Conservation (phyloP, 352 stramenopile genomes). For the Phytophthora meadii region DNA sequence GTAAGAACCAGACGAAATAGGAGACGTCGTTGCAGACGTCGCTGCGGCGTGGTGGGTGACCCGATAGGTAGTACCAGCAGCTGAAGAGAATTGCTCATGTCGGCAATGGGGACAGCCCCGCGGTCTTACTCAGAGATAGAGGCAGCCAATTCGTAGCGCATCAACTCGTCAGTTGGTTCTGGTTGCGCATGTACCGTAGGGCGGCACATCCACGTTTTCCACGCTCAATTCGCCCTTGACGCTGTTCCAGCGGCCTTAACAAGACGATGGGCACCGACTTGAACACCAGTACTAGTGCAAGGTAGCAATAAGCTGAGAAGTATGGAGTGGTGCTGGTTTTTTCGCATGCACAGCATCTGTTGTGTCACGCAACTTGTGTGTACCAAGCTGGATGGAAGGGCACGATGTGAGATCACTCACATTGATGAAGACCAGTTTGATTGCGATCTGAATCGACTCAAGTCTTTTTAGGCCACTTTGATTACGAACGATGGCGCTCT, state of each 20-base stretch:
- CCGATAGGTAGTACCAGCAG: conserved; percentile 85
- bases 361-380: no score
- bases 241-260: conserved; percentile 82
- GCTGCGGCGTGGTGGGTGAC: conserved; percentile 67
- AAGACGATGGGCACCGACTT: conserved; percentile 80
- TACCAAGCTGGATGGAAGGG: background rate
- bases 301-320: no score
- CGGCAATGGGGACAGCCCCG: conserved; percentile 70
- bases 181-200: conserved; percentile 85
- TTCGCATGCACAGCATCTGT: background rate
- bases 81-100: conserved; percentile 79
- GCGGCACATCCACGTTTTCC: conserved; percentile 80
- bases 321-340: no score
- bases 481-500: background rate
- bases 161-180: conserved; percentile 72
- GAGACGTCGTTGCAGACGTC: conserved; percentile 52
- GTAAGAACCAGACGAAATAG: conserved; percentile 51
- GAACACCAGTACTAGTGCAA: conserved; percentile 62
- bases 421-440: background rate
- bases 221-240: conserved; percentile 67
- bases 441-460: background rate
- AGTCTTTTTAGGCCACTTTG: background rate
- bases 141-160: conserved; percentile 74
- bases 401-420: background rate
- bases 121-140: conserved; percentile 50